A percentile compares a stretch with the other conserved stretches of the same genome.
These are phyloP conservation scores for Ciborinia camelliae DNA, from an alignment of 2,329 filamentous ascomycete species.

Conservation along the genomic window DNA sequence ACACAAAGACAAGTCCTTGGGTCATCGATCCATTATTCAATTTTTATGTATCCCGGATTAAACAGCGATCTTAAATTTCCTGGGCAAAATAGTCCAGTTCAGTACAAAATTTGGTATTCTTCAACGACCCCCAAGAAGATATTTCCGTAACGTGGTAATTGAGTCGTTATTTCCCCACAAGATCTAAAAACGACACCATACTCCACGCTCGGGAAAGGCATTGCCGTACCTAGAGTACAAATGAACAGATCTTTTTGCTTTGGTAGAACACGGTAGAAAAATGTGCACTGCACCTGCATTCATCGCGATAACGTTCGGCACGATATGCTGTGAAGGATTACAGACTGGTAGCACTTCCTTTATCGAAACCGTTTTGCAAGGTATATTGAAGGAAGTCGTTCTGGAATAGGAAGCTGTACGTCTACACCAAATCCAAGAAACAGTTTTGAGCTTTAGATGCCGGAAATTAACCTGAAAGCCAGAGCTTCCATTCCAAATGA, in stretches of 20 bases:
- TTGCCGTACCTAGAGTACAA: not conserved
- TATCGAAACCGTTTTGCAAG: not conserved
- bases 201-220: not conserved
- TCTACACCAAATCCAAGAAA: not conserved
- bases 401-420: not conserved
- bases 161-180: not conserved
- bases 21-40: not conserved
- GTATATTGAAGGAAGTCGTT: not conserved
- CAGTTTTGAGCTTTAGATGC: not conserved
- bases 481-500: not conserved
- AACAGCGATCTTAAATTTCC: not conserved
- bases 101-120: not conserved
- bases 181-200: not conserved
- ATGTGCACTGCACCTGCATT: not conserved
- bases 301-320: constrained; percentile 5
- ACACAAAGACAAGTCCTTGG: constrained; percentile 8
- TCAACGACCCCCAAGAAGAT: not conserved
- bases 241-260: not conserved
- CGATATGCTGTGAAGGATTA: not conserved
- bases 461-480: constrained; percentile 1
- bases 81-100: not conserved
- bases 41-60: not conserved
- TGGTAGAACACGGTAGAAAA: not conserved
- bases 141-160: not conserved
- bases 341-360: not conserved